Base-by-base conservation (phyloP, 176 grass and related monocot genomes). In the Panicum miliaceum region DNA sequence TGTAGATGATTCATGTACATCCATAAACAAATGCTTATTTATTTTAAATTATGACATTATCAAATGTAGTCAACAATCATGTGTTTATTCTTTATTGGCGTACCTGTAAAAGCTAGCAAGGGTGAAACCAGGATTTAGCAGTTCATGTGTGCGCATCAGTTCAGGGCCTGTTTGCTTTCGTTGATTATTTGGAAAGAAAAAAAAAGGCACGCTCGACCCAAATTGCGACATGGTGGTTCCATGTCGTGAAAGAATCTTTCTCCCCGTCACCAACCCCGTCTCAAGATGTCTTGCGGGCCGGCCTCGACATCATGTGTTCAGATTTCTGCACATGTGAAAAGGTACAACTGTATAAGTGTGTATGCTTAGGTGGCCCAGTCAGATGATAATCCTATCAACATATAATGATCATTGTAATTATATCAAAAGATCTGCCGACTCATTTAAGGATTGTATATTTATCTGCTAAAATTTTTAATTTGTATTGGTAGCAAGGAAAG, bases 241-340 rank as follows among this genome's bases (percentile, higher is more conserved):
- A 70, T 32, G 48, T 22, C 59, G 26, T 19, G 22, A 45, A 18
- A 38, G 0, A 56, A 26, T 80, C 6, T 79, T 65, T 58, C 42
- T 25, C 23, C 37, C 59, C 38, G 12, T 38, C 48, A 73, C 26
- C 75, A 79, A n/a, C n/a, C 14, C 27, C 22, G 60, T 69, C 78
- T 94, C 75, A 94, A 46, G 84, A 76, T 82, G 70, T 70, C 64
- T 75, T 81, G 53, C 12, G 68, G 56, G 25, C 80, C 56, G 75
- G 69, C 72, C 75, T 92, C 12, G 93, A 90, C 36, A 74, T 64
- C 93, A 95, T 92, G 84, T 95, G 85, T 13, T 95, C 90, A 73
- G 93, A 90, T 67, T 77, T 92, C 93, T 92, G 93, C 73, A 88
- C 12, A 81, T 65, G 47, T 56, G 19, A 46, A 78, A 78, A 57